Base-by-base conservation (phyloP, 805 yeast species). In the Wickerhamiella lipophila region DNA sequence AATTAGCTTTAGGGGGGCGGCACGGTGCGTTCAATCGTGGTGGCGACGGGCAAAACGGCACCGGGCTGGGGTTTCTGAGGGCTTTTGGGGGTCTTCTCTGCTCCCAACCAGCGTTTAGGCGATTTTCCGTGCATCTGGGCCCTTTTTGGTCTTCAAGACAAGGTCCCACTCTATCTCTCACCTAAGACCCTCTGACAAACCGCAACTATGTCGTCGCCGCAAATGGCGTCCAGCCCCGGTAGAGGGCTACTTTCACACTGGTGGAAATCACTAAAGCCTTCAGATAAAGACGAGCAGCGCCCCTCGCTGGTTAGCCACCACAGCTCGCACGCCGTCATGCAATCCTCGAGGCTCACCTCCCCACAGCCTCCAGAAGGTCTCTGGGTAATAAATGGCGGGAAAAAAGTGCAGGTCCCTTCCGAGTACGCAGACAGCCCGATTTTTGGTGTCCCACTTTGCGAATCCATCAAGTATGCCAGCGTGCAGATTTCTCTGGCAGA, bases 391-490 rank as follows among this genome's bases (percentile, higher is more conserved):
- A 54, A 54, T 44, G 50, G 51, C 29, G 56, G 57, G 43, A 46
- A 35, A 38, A 48, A 36, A 22, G 51, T 51, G 40, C 47, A 25
- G 35, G 43, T 53, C 35, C 54, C 55, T 22, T 35, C 47, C 9
- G 50, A 54, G 43, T 53, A 53, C 22, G 49, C 26, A 19, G 58
- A 54, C 11, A 54, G 59, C 21, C 63, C 73, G 58, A 78, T 92
- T 50, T 82, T 92, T 72, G 96, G 96, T 13, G 86, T 81, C 3
- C 76, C 89, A 1, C 69, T 92, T 29, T 75, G 74, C 9, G 73
- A 74, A 23, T 84, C 95, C 13, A 72, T 89, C 44, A 65, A 72
- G 29, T 74, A 79, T 52, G 95, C 97, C 0, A 79, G 79, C 50
- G 94, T 88, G 15, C 73, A 77, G 44, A 83, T 86, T 47, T 75